Conservation (phyloP, 805 yeast genomes). For the Isabelozyma rhagii region DNA sequence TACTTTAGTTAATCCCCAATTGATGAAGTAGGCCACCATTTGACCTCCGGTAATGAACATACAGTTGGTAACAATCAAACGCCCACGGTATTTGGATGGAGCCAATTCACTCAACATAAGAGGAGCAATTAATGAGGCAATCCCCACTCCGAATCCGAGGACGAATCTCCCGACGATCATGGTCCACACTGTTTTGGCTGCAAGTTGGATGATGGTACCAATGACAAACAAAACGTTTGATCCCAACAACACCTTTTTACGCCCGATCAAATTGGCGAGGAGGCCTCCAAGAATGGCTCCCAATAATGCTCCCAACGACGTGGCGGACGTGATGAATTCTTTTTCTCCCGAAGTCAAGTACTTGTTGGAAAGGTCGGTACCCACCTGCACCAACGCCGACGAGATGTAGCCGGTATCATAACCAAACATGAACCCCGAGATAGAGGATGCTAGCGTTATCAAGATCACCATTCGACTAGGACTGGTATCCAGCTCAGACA, state of each 20-base stretch:
- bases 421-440: constrained; percentile 96
- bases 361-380: constrained; percentile 63
- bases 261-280: constrained; percentile 77
- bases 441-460: constrained; percentile 74
- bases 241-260: constrained; percentile 78
- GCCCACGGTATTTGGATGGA: constrained; percentile 87
- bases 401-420: constrained; percentile 97
- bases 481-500: constrained; percentile 21
- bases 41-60: constrained; percentile 94
- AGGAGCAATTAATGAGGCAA: constrained; percentile 93
- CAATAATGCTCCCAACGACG: constrained; percentile 88
- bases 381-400: constrained; percentile 83
- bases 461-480: constrained; percentile 64
- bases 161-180: constrained; percentile 90
- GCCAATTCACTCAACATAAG: constrained; percentile 89
- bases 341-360: constrained; percentile 71
- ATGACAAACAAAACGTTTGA: constrained; percentile 79
- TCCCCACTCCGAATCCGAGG: constrained; percentile 96
- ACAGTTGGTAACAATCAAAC: constrained; percentile 84
- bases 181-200: constrained; percentile 77
- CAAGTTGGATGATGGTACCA: constrained; percentile 84
- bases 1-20: constrained; percentile 76
- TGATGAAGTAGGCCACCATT: constrained; percentile 87
- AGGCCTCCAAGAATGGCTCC: constrained; percentile 79
- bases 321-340: constrained; percentile 90